Evolutionary conservation across 2,329 filamentous ascomycete genomes (phyloP), one percentile per base, ranked within the genome.

Genomic region (Hortaea sp.): DNA sequence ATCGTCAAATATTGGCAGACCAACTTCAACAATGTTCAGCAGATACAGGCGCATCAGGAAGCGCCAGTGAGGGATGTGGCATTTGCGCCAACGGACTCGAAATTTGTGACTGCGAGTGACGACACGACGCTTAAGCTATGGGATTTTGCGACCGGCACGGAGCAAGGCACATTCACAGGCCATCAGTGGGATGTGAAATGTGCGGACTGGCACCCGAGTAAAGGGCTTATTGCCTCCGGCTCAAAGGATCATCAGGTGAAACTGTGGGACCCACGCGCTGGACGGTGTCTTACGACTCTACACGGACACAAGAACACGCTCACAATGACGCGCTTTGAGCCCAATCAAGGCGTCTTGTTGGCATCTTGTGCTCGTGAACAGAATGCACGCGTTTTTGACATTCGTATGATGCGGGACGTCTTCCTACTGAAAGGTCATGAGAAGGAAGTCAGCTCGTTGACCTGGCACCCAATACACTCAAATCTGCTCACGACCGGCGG

Each of bases 1-100:
- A 78, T 92, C 52, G 84, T 98, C 68, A 97, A 97, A 70, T 98
- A 98, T 69, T 97, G 90, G 87, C 88, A 95, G 66, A 88, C 90
- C 30, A 98, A 97, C 65, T 95, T 98, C 71, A 97, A 98, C 74
- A 95, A 97, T 60, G 88, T 97, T 49, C 88, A 97, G 66, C 89
- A 87, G 44, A 87, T 98, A 45, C 82, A 89, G 62, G 92, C 88
- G 5, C 92, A 97, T 63, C 79, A 80, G 42, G 88, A 95, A 62
- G 34, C 42, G 7, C 84, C 90, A 5, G 86, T 98, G 50, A 77
- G 92, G 57, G 92, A 95, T 59, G 73, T 98, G 35, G 85, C 90
- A 6, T 97, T 97, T 66, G 87, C 88, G 49, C 92, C 92, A 1
- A 95, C 85, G 51, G 92, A 98, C 66, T 78, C 85, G 50, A 97